Conservation (phyloP, 768 basidiomycete genomes). For the Leccinum broughii region DNA sequence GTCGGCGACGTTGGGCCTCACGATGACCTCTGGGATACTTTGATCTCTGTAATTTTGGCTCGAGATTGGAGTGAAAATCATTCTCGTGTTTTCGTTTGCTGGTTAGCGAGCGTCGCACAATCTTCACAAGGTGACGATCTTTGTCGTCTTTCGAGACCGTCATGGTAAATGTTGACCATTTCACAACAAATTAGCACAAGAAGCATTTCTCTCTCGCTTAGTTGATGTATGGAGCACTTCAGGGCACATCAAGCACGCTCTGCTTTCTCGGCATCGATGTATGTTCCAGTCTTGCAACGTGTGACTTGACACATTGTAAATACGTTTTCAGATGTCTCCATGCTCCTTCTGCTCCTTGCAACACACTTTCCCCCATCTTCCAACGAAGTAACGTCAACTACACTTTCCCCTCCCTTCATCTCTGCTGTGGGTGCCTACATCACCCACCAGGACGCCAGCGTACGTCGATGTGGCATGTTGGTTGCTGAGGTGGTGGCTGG, state of each 20-base stretch:
- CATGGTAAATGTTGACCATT: conserved; percentile 5
- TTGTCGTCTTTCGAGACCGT: conserved; percentile 8
- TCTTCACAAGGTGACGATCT: conserved; percentile 32
- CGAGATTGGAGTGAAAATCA: conserved; percentile 61
- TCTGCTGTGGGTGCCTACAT: conserved; percentile 73
- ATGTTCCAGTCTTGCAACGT: conserved; percentile 32
- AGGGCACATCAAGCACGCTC: conserved; percentile 78
- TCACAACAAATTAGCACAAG: conserved; percentile 37
- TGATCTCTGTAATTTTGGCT: conserved; percentile 47
- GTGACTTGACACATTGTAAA: background rate
- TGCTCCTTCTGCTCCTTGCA: conserved; percentile 63
- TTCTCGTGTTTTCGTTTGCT: conserved; percentile 67
- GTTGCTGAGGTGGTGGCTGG: conserved; percentile 79
- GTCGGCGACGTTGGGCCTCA: conserved; percentile 51
- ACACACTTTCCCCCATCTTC: conserved; percentile 61
- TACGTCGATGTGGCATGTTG: conserved; percentile 91
- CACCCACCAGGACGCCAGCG: conserved; percentile 67
- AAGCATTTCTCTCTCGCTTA: conserved; percentile 46
- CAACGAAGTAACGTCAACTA: conserved; percentile 43
- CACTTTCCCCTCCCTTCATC: conserved; percentile 63
- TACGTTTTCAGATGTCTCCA: conserved; percentile 61
- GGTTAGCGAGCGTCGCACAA: conserved; percentile 53
- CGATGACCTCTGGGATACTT: conserved; percentile 52
- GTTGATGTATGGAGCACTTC: conserved; percentile 72
- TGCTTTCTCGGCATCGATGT: conserved; percentile 77